Percentiles rank a stretch among this genome's conserved stretches.
phyloP scores from a whole-genome alignment of 2,329 filamentous ascomycete species.

The Aspergillus ochraceus region DNA sequence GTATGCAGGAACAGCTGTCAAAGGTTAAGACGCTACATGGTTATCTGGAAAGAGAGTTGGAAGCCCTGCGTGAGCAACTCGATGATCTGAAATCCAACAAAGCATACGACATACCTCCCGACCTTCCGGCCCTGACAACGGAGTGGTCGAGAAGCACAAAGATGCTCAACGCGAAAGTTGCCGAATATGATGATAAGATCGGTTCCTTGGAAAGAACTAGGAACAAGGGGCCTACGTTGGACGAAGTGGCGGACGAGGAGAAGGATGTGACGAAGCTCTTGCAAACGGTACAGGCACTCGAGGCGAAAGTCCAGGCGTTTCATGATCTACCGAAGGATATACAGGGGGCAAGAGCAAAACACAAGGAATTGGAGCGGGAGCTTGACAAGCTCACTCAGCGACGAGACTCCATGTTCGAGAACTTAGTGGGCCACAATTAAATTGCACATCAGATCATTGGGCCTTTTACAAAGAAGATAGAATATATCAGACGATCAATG shows the following conservation, averaged over 20 bases:
- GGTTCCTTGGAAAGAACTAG: slow-evolving; percentile 39
- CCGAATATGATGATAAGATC: slow-evolving; percentile 63
- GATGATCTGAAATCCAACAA: slow-evolving; percentile 32
- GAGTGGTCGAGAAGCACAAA: slow-evolving; percentile 72
- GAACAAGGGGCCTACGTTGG: slow-evolving; percentile 33
- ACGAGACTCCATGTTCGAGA: slow-evolving; percentile 75
- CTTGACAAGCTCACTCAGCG: slow-evolving; percentile 61
- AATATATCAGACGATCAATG: slow-evolving; percentile 1
- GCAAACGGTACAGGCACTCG: slow-evolving; percentile 63
- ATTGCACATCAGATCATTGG: background rate
- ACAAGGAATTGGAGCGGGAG: slow-evolving; percentile 67
- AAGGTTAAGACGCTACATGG: slow-evolving; percentile 58
- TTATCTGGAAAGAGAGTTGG: slow-evolving; percentile 56
- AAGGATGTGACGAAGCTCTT: slow-evolving; percentile 59
- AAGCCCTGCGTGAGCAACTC: slow-evolving; percentile 29
- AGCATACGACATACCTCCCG: slow-evolving; percentile 55
- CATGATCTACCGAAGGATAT: slow-evolving; percentile 71
- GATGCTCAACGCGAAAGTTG: slow-evolving; percentile 63
- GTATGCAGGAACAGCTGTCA: slow-evolving; percentile 56
- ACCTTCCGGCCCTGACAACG: slow-evolving; percentile 68
- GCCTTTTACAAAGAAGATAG: background rate
- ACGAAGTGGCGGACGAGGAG: slow-evolving; percentile 61
- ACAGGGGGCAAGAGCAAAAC: slow-evolving; percentile 66
- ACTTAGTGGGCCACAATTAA: slow-evolving; percentile 55
- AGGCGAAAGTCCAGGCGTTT: slow-evolving; percentile 66